Conservation (phyloP, 164 flowering plant genomes). For the Aristolochia californica region DNA sequence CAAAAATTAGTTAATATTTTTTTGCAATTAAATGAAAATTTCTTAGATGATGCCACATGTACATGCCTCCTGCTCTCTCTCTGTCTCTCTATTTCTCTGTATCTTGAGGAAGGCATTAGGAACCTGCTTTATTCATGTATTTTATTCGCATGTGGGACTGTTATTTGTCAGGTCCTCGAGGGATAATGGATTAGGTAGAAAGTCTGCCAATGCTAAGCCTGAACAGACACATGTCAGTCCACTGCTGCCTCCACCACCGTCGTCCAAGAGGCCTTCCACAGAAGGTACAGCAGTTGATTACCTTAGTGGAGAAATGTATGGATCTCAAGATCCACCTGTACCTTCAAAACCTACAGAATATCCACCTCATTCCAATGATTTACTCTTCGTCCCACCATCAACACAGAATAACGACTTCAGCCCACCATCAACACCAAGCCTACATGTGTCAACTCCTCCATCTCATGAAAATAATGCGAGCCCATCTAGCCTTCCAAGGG, state of each 20-base stretch:
- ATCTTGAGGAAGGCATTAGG: too few species aligned
- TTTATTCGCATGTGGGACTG: too few species aligned
- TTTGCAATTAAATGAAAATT: too few species aligned
- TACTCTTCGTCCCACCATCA: too few species aligned
- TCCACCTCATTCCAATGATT: constrained; percentile 11
- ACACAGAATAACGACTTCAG: constrained; percentile 15
- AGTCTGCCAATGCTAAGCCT: constrained; percentile 17
- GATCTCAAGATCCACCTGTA: constrained; percentile 25
- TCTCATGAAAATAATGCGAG: constrained; percentile 15
- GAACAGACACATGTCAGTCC: constrained; percentile 36
- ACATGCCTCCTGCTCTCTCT: too few species aligned
- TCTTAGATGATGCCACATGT: too few species aligned
- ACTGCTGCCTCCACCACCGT: constrained; percentile 79
- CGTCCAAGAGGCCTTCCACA: constrained; percentile 32
- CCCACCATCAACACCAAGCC: constrained; percentile 2
- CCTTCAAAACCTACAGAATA: constrained; percentile 14
- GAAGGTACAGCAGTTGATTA: constrained; percentile 48
- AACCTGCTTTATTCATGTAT: too few species aligned
- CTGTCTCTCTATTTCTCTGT: too few species aligned
- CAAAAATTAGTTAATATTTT: too few species aligned
- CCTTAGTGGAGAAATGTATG: constrained; percentile 77
- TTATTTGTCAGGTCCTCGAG: constrained; percentile 46
- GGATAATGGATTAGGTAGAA: constrained; percentile 33
- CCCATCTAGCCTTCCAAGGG: constrained; percentile 21
- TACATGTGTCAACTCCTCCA: constrained; percentile 1